phyloP scores from a whole-genome alignment of 179 eudicot species.

The Heliamphora pulchella region DNA sequence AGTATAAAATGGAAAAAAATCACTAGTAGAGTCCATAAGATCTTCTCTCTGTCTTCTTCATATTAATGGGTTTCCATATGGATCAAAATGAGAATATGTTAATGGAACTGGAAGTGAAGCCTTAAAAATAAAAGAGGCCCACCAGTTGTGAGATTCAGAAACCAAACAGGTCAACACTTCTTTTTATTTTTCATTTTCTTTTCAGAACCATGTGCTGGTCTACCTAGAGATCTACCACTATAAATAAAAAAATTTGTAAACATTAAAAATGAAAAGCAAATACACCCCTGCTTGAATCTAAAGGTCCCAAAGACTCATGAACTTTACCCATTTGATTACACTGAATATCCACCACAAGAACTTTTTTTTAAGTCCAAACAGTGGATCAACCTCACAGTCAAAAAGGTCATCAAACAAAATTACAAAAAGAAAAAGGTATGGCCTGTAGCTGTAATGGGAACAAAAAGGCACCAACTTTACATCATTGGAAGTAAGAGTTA shows the following conservation, averaged over 20 bases:
- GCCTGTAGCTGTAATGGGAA: not conserved
- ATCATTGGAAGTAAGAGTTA: not conserved
- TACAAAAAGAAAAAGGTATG: slow-evolving; percentile 7
- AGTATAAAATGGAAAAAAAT: not conserved
- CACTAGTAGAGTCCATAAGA: not conserved
- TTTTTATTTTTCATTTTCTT: slow-evolving; percentile 19
- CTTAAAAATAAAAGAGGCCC: slow-evolving; percentile 17
- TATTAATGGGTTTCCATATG: not conserved
- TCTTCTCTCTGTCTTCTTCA: not conserved
- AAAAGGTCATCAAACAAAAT: slow-evolving; percentile 14
- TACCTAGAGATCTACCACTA: slow-evolving; percentile 22
- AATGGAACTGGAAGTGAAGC: slow-evolving; percentile 15
- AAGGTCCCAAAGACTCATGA: slow-evolving; percentile 32
- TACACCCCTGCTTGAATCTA: slow-evolving; percentile 17
- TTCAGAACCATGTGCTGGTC: slow-evolving; percentile 29
- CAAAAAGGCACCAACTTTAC: slow-evolving; percentile 14
- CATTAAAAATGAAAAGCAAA: slow-evolving; percentile 16
- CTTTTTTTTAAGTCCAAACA: not conserved
- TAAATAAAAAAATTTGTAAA: slow-evolving; percentile 16
- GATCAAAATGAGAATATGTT: not conserved
- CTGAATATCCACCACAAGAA: slow-evolving; percentile 10
- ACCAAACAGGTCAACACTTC: slow-evolving; percentile 35
- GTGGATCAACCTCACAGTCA: not conserved
- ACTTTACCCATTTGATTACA: slow-evolving; percentile 16
- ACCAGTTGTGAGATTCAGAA: slow-evolving; percentile 23